These are phyloP conservation scores for Neotropicomus parvogracilis DNA, from an alignment of 1,284 basidiomycete species.

Conservation along the genomic window DNA sequence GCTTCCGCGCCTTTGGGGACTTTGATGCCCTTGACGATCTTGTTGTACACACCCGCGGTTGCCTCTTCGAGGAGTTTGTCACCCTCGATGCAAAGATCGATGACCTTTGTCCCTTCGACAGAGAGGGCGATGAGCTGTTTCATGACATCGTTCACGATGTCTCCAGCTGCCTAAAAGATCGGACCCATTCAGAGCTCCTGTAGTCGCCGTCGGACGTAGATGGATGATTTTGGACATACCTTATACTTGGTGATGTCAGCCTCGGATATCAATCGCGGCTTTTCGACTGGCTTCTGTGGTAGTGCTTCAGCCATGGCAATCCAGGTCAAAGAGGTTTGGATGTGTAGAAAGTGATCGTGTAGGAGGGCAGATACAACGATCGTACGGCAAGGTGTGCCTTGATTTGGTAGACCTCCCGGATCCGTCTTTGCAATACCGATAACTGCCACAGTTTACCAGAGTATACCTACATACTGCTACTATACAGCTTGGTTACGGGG, in stretches of 20 bases:
- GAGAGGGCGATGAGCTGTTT: constrained; percentile 79
- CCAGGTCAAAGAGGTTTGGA: constrained; percentile 8
- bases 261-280: constrained; percentile 55
- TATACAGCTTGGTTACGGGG: constrained; percentile 27
- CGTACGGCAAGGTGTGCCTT: constrained; percentile 13
- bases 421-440: no score
- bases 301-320: constrained; percentile 55
- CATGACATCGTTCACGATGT: constrained; percentile 83
- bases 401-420: constrained; percentile 25
- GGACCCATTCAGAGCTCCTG: constrained; percentile 9
- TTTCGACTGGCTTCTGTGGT: constrained; percentile 40
- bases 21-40: constrained; percentile 82
- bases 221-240: constrained; percentile 39
- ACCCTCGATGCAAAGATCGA: constrained; percentile 90
- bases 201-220: not conserved
- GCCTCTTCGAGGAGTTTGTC: constrained; percentile 90
- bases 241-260: constrained; percentile 83
- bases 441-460: not conserved
- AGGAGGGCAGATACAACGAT: constrained; percentile 7
- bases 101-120: constrained; percentile 81
- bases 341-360: constrained; percentile 8
- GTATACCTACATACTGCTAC: constrained; percentile 22
- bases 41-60: constrained; percentile 87
- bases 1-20: constrained; percentile 73
- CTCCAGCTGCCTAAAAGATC: constrained; percentile 70